Conservation (phyloP, 768 basidiomycete genomes). For the Suillus cothurnatus region DNA sequence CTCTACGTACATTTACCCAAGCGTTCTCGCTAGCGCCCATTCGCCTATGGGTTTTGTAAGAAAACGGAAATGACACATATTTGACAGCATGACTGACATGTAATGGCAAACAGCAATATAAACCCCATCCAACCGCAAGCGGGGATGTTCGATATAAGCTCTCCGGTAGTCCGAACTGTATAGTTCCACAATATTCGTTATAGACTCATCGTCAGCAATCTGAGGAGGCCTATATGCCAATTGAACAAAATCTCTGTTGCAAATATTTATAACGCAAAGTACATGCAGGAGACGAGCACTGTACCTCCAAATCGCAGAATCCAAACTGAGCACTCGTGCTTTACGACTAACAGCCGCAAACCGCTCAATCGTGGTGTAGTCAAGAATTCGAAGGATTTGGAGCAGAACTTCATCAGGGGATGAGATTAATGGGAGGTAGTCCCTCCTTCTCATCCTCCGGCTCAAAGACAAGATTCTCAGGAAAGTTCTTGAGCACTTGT, state of each 20-base stretch:
- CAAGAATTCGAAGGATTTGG: conserved; percentile 64
- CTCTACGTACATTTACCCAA: conserved; percentile 77
- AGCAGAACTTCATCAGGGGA: conserved; percentile 86
- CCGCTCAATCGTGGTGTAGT: conserved; percentile 69
- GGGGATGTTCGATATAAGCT: conserved; percentile 80
- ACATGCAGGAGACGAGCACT: conserved; percentile 18
- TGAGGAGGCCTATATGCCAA: conserved; percentile 77
- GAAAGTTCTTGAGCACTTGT: conserved; percentile 51
- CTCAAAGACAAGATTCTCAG: conserved; percentile 54
- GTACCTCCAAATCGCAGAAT: conserved; percentile 77
- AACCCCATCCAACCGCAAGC: conserved; percentile 83
- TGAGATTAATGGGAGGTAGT: conserved; percentile 46
- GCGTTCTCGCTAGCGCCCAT: conserved; percentile 78
- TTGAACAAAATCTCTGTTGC: conserved; percentile 60
- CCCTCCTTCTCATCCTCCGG: conserved; percentile 69
- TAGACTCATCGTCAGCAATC: conserved; percentile 52
- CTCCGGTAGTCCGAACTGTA: conserved; percentile 71
- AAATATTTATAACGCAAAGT: background rate
- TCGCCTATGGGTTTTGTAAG: conserved; percentile 46
- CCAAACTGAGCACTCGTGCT: conserved; percentile 71
- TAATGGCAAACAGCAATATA: conserved; percentile 94
- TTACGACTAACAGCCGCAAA: conserved; percentile 77
- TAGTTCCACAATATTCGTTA: conserved; percentile 51
- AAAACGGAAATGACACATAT: conserved; percentile 8
- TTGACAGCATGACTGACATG: conserved; percentile 49